Conservation (phyloP, 2,329 filamentous ascomycete genomes). For the Xylariomycetidae sp. region DNA sequence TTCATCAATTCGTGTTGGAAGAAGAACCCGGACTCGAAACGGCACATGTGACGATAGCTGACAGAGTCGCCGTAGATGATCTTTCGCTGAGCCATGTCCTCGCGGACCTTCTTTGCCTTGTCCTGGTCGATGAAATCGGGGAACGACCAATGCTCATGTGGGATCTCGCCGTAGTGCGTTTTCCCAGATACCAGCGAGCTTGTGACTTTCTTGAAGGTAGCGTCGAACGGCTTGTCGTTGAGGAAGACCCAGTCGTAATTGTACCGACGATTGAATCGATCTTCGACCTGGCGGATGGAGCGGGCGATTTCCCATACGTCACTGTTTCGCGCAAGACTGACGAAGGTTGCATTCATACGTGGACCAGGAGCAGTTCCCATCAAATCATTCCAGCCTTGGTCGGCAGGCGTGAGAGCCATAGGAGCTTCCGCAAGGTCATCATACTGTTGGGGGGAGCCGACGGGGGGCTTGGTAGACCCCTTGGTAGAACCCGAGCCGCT, state of each 20-base stretch:
- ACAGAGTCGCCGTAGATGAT: conserved; percentile 98
- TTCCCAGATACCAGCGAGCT: conserved; percentile 85
- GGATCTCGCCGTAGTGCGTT: conserved; percentile 85
- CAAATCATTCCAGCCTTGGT: conserved; percentile 49
- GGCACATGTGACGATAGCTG: conserved; percentile 99
- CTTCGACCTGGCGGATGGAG: conserved; percentile 93
- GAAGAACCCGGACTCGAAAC: conserved; percentile 98
- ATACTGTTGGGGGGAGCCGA: conserved; percentile 25
- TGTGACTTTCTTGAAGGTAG: conserved; percentile 89
- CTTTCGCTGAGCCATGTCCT: conserved; percentile 90
- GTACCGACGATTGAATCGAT: conserved; percentile 95
- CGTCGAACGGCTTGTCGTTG: conserved; percentile 92
- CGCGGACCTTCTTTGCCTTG: conserved; percentile 81
- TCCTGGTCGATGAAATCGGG: conserved; percentile 94
- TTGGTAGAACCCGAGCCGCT: conserved; percentile 19
- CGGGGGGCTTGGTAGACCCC: conserved; percentile 20
- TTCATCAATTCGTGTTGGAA: conserved; percentile 91
- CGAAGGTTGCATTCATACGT: conserved; percentile 95
- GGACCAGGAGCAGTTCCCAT: conserved; percentile 55
- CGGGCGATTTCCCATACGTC: conserved; percentile 96
- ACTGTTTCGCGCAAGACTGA: conserved; percentile 86
- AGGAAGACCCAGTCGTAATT: conserved; percentile 99
- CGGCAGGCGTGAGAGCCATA: conserved; percentile 48
- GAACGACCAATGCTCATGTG: conserved; percentile 94
- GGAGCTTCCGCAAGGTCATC: conserved; percentile 39